Evolutionary conservation across 2,329 filamentous ascomycete species (phyloP), one percentile per base, ranked within the genome.

Genomic region (Chalaropsis ovoidea): DNA sequence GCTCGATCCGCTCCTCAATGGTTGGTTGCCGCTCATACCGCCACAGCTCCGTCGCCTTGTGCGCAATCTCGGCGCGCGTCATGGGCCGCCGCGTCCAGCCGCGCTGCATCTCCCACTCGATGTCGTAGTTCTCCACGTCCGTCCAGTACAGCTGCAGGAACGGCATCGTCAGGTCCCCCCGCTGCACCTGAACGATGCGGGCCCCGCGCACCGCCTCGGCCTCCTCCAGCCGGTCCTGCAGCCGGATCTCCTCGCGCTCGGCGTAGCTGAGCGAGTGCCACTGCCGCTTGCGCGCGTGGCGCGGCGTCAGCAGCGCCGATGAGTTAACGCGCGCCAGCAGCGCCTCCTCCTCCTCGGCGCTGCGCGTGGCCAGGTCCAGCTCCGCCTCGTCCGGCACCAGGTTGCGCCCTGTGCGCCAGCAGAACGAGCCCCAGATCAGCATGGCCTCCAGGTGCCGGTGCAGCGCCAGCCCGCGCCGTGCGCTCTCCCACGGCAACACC

Each of bases 361-460:
- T 27, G 22, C 42, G 22, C 22, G 54, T 58, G 11, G 74, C 76
- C 70, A 84, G 77, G 70, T 81, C 80, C 69, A 80, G 76, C 71
- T 83, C 78, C 61, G 80, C 77, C 62, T 77, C 72, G 10, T 74
- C 76, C 1, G 82, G 80, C 0, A 79, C 76, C 4, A 82, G 70
- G 71, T 84, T 80, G 68, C 76, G 72, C 61, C 81, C 78, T 1
- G 78, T 82, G 3, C 72, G 61, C 63, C 77, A 78, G 72, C 87
- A 78, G 35, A 86, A 75, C 71, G 81, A 81, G 0, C 88, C 87
- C 77, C 82, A 89, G 17, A 82, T 68, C 69, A 85, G 77, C 79
- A 88, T 85, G 66, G 80, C 76, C 15, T 79, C 70, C 60, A 85
- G 76, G 70, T 81, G 77, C 13, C 76, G 68, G 65, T 85, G 77